Evolutionary conservation across 106 monocot genomes (phyloP), one percentile per base, ranked within the genome.

Genomic region (Dendrobium chrysotoxum): DNA sequence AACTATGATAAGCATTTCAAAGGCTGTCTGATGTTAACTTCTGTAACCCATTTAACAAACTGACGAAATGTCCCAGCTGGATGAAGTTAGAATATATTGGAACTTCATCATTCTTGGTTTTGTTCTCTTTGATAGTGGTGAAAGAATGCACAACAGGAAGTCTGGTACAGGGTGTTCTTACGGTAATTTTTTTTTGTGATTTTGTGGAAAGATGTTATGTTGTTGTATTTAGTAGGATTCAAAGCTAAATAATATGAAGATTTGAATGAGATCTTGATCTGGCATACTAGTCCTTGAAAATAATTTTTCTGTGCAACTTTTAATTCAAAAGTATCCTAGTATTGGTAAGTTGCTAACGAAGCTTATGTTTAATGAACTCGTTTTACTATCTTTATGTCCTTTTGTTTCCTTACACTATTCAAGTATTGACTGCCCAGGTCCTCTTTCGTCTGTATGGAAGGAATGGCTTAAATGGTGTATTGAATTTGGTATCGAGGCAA

Each of bases 401-500:
- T 42, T 7, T 74, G 41, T 23, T 23, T 74, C n/a, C 39, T 74
- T 74, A 74, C 41, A 40, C 20, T 13, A 42, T 41, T 28, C 75
- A 55, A 44, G 7, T 83, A 53, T 78, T 73, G 41, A 74, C 53
- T 82, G 16, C 82, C 21, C 84, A 97, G 98, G 98, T 89, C 98
- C 95, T 76, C 94, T 98, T 83, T 98, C 98, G 71, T 95, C 98
- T 64, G 91, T 98, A 21, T 98, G 98, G 98, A 98, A 98, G 81
- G 98, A 98, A 88, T 98, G 95, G 98, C 85, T 98, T 5, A 92
- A 85, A 90, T 98, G 98, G 98, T 98, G 98, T 77, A 85, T 98
- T 85, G 98, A 98, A 81, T 98, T 98, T 91, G 98, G 98, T 57
- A 98, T 98, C 26, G 95, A 98, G 47, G 92, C 98, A 71, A 95